Evolutionary conservation across 1,284 basidiomycete species (phyloP).

Genomic region (Pseudozyma thailandica): DNA sequence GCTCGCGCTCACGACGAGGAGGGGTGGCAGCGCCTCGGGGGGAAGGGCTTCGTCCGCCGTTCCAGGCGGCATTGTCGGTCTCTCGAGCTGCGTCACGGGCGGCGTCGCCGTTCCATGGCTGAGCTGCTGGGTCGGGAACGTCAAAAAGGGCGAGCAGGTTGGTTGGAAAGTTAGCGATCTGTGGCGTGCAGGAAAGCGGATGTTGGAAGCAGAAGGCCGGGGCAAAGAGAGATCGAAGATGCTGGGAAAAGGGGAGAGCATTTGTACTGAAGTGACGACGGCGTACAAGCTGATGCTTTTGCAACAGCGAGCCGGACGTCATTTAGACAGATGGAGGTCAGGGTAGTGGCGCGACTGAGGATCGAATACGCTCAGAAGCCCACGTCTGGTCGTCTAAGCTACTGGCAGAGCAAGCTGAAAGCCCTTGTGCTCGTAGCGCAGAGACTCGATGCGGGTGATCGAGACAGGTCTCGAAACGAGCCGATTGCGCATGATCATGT

Average conservation of each 20-base stretch:
- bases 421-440: too few relatives aligned
- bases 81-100: constrained; percentile 54
- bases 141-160: constrained; percentile 31
- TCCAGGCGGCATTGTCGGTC: constrained; percentile 46
- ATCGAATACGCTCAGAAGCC: too few relatives aligned
- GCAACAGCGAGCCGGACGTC: too few relatives aligned
- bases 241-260: background rate
- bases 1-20: constrained; percentile 54
- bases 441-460: too few relatives aligned
- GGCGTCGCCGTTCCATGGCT: constrained; percentile 56
- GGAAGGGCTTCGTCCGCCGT: constrained; percentile 48
- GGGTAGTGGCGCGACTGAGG: too few relatives aligned
- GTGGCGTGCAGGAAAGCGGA: background rate
- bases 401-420: too few relatives aligned
- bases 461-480: too few relatives aligned
- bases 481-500: too few relatives aligned
- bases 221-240: background rate
- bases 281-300: too few relatives aligned
- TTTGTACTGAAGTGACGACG: background rate
- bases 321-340: too few relatives aligned
- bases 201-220: background rate
- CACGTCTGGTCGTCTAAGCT: too few relatives aligned
- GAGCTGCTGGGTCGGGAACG: constrained; percentile 41
- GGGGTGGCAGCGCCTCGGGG: constrained; percentile 49
- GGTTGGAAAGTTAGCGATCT: constrained; percentile 12